Base-by-base conservation (phyloP, 164 flowering plant species). In the Magnolia sinica region DNA sequence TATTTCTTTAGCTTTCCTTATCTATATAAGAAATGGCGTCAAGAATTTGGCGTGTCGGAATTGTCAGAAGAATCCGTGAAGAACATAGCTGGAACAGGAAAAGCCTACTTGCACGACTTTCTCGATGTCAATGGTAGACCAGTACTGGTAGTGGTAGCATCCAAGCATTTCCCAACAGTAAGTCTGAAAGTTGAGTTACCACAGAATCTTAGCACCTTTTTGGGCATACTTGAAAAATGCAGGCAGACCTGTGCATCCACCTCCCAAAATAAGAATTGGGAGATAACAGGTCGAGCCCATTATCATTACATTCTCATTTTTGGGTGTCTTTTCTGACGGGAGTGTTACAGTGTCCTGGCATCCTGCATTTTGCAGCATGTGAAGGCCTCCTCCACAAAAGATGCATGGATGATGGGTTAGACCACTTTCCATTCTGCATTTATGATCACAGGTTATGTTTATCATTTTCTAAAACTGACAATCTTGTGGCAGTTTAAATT, bases 101-200 rank as follows among this genome's bases (percentile, higher is more conserved):
- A 93, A 82, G 84, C 91, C 13, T 92, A 81, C 75, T 86, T 96
- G 78, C 99, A 92, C 82, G 95, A 91, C 74, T 86, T 50, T 87
- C 90, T 88, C 83, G 99, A 96, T 87, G 88, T 90, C 79, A 68
- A 87, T 80, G 87, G 70, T 37, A 85, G 98, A 72, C 96, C 97
- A n/a, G 97, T 92, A 29, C 89, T 96, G 22, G 75, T 92, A 59
- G 98, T 93, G 68, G 93, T 87, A 71, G 89, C 92, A 24, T 85
- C 93, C 70, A 96, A 92, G 83, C 98, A 96, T 82, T 70, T 90
- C 74, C 92, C 95, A 65, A 84, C 77, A 0, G 99, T 91, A 87
- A 87, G 92, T 83, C 20, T 69, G 18, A 55, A 8, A 55, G 18
- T 9, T 55, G 13, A 55, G 10, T 55, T 55, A 11, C 61, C 2